Evolutionary conservation across 768 basidiomycete genomes (phyloP).

Genomic region (Thelephora aurantiotincta): DNA sequence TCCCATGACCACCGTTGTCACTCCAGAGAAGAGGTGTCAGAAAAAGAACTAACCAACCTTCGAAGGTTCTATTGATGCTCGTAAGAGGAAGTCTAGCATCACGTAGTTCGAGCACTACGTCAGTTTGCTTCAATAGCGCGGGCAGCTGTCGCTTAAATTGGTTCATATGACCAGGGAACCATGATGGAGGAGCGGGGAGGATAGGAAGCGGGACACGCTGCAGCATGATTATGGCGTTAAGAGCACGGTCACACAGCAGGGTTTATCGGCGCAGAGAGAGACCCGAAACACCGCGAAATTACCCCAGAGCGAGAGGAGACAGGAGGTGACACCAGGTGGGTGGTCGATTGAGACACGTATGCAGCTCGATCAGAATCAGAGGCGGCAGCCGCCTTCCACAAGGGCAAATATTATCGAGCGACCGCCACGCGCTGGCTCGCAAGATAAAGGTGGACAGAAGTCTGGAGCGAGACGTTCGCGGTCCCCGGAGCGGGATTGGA

Average conservation of each 20-base stretch:
- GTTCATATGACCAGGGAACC: slow-evolving; percentile 96
- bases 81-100: slow-evolving; percentile 90
- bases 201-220: slow-evolving; percentile 25
- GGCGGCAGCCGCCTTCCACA: not conserved
- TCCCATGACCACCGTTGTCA: no score
- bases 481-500: no score
- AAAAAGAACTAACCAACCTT: slow-evolving; percentile 30
- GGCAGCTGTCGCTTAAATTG: slow-evolving; percentile 71
- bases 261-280: no score
- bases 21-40: no score
- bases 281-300: no score
- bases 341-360: not conserved
- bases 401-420: no score
- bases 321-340: not conserved
- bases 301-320: no score
- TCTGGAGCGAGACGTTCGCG: no score
- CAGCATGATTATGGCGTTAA: slow-evolving; percentile 14
- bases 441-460: no score
- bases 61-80: slow-evolving; percentile 82
- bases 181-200: slow-evolving; percentile 70
- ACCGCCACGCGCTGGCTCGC: no score
- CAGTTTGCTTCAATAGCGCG: slow-evolving; percentile 61
- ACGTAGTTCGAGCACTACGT: slow-evolving; percentile 88
- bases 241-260: no score
- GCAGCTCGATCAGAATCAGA: not conserved